phyloP scores from a whole-genome alignment of 306 rosid genomes.

The Quercus glauca region DNA sequence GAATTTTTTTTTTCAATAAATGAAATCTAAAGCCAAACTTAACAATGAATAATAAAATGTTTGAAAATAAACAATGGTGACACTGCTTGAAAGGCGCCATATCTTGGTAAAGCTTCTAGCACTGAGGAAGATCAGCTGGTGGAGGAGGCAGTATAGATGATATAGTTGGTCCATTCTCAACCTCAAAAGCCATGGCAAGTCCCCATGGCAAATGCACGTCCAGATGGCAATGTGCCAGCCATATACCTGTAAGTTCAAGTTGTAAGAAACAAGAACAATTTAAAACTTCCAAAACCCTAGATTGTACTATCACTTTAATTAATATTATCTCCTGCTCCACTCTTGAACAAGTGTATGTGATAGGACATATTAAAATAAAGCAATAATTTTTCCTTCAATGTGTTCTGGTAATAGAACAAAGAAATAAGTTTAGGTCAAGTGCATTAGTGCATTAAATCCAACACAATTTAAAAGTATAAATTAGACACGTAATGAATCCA shows the following conservation, averaged over 20 bases:
- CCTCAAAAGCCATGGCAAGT: constrained; percentile 48
- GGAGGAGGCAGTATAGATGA: constrained; percentile 50
- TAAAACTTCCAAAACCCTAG: not conserved
- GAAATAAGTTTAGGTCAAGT: too few relatives aligned
- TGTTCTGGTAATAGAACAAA: too few relatives aligned
- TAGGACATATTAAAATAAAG: too few relatives aligned
- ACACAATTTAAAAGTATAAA: too few relatives aligned
- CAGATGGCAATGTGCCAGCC: constrained; percentile 72
- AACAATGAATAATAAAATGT: not conserved
- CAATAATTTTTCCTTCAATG: too few relatives aligned
- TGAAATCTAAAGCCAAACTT: not conserved
- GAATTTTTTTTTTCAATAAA: not conserved
- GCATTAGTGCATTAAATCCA: too few relatives aligned
- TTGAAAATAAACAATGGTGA: too few relatives aligned
- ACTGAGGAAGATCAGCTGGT: constrained; percentile 60
- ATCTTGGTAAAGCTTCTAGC: constrained; percentile 23
- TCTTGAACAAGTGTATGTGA: too few relatives aligned
- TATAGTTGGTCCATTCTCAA: constrained; percentile 38
- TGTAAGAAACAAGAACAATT: not conserved
- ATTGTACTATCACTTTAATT: too few relatives aligned
- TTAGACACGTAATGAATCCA: too few relatives aligned
- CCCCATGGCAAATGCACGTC: constrained; percentile 78
- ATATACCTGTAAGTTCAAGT: constrained; percentile 36
- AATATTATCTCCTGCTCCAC: too few relatives aligned
- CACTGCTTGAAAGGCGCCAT: not conserved